Percentiles rank a stretch among this genome's conserved stretches.
These are phyloP conservation scores for Talaromyces sp. DNA, from an alignment of 2,329 filamentous ascomycete genomes.

Conservation along the genomic window DNA sequence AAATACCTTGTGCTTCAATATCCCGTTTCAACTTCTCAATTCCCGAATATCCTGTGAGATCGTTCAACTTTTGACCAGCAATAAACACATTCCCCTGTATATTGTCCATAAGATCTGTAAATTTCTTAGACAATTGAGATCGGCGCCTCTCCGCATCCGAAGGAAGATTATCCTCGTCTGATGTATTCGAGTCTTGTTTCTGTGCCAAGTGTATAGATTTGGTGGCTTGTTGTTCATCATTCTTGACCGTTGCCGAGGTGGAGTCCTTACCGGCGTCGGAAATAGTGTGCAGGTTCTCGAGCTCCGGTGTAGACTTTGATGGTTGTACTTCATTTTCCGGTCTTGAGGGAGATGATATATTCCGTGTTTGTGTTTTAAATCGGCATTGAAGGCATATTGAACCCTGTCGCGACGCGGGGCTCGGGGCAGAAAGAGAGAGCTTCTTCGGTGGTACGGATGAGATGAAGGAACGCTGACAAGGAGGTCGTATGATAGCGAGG, in stretches of 20 bases:
- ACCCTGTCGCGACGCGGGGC: constrained; percentile 27
- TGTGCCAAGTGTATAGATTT: background rate
- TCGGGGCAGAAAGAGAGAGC: constrained; percentile 22
- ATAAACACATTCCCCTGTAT: constrained; percentile 79
- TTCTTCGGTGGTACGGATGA: constrained; percentile 22
- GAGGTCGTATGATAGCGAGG: constrained; percentile 24
- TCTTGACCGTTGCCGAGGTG: background rate
- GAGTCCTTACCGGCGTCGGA: background rate
- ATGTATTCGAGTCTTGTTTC: background rate
- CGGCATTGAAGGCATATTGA: constrained; percentile 45
- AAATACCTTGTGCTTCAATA: constrained; percentile 64
- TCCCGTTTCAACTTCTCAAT: constrained; percentile 81
- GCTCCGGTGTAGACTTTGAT: background rate
- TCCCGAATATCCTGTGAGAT: constrained; percentile 86
- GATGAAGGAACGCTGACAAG: constrained; percentile 25
- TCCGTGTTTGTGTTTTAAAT: constrained; percentile 32
- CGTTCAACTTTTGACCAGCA: constrained; percentile 85
- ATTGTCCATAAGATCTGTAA: constrained; percentile 79
- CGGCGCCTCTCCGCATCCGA: constrained; percentile 45
- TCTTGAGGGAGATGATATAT: constrained; percentile 31
- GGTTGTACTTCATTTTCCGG: constrained; percentile 20
- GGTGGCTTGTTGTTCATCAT: background rate
- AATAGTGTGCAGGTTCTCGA: background rate
- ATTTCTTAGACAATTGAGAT: constrained; percentile 57
- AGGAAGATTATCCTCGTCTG: constrained; percentile 24